Evolutionary conservation across 345 rosid genomes (phyloP).

Genomic region (Mercurialis annua): DNA sequence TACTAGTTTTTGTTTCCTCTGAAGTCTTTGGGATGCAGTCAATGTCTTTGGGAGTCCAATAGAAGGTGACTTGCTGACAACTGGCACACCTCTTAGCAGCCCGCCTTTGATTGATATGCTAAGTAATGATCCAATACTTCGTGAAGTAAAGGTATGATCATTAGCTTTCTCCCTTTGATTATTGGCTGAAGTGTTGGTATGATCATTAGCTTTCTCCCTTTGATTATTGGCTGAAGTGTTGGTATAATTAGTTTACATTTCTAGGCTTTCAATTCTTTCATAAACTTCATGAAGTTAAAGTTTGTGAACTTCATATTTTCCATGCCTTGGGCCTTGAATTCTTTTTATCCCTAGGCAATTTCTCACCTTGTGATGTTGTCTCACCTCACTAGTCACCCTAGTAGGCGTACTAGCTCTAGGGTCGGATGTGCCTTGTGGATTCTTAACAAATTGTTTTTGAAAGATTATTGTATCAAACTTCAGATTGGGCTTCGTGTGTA

Average conservation of each 20-base stretch:
- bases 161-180: conserved; percentile 4
- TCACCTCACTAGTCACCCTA: no score
- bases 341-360: no score
- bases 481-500: no score
- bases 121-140: conserved; percentile 89
- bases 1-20: conserved; percentile 14
- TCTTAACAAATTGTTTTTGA: no score
- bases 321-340: no score
- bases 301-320: no score
- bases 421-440: no score
- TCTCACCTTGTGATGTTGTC: no score
- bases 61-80: conserved; percentile 67
- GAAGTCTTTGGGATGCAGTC: conserved; percentile 84
- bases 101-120: conserved; percentile 90
- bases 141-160: conserved; percentile 71
- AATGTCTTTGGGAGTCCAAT: conserved; percentile 72
- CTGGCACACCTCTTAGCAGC: conserved; percentile 74
- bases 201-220: conserved; percentile 2
- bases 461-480: no score
- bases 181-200: neutral
- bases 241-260: neutral
- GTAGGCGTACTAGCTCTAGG: no score
- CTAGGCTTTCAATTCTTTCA: neutral
- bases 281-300: no score
- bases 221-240: neutral